A percentile compares a stretch with the other conserved stretches of the same genome.
These are phyloP conservation scores for Rhizopogon roseolus DNA, from an alignment of 768 basidiomycete species.

Conservation along the genomic window DNA sequence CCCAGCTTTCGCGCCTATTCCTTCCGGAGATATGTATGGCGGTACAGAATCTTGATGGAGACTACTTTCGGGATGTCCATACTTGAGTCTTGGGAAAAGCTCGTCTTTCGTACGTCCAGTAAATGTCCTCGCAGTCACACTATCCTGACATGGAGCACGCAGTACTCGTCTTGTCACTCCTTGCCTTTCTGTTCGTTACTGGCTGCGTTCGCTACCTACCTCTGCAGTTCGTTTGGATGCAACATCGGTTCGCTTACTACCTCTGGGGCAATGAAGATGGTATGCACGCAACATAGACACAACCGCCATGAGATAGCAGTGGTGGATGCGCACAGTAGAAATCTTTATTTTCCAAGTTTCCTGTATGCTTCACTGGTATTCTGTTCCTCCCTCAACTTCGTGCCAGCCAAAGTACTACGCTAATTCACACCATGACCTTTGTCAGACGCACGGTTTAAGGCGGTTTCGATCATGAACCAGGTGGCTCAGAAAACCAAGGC, in stretches of 20 bases:
- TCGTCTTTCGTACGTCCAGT: constrained; percentile 45
- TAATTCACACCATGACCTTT: too few relatives aligned
- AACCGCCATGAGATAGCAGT: constrained; percentile 21
- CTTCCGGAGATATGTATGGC: constrained; percentile 40
- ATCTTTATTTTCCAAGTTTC: neutral
- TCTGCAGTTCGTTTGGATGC: constrained; percentile 47
- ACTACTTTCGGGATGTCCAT: constrained; percentile 55
- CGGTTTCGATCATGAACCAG: too few relatives aligned
- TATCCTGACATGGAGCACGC: neutral
- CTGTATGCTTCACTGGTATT: neutral
- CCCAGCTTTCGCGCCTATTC: constrained; percentile 2
- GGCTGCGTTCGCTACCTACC: constrained; percentile 57
- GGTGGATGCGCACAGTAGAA: constrained; percentile 1
- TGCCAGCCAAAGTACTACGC: too few relatives aligned
- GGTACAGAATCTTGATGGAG: constrained; percentile 51
- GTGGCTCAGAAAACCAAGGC: too few relatives aligned
- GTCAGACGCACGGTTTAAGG: too few relatives aligned
- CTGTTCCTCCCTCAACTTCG: too few relatives aligned
- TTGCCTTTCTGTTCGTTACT: constrained; percentile 42
- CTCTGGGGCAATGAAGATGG: constrained; percentile 46
- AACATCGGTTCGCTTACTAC: constrained; percentile 56
- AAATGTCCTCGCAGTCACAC: neutral
- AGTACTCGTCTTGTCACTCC: constrained; percentile 38
- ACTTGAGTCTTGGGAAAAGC: constrained; percentile 68
- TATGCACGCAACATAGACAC: constrained; percentile 19